Evolutionary conservation across 192 early-diverging fungal genomes (phyloP), one percentile per base, ranked within the genome.

Genomic region (Gaertneriomyces sp.): DNA sequence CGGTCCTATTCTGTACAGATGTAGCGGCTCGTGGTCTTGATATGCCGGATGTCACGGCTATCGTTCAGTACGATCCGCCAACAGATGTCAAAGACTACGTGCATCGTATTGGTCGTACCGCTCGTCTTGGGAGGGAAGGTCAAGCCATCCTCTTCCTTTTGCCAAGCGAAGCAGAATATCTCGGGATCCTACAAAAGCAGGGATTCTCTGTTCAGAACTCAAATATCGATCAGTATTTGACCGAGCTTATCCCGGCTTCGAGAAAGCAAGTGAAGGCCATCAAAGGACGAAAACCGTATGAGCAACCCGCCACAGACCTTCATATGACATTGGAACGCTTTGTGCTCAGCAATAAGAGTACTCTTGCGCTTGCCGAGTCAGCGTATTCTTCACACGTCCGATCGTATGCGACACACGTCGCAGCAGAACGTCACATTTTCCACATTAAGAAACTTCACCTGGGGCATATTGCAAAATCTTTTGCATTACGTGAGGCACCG

Each of bases 21-120:
- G 94, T 99, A 4, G 93, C 95, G 1, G 95, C 97, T 3, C 90
- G 97, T 74, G 97, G 97, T 41, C 81, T 99, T 47, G 97, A 99
- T 86, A 74, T 99, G 51, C 93, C 95, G 20, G 89, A 97, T 72
- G 91, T 98, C 19, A 82, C 85, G 25, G 83, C 82, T 50, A 93
- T 99, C 70, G 80, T 99, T 46, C 97, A 99, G 75, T 97, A 93
- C 64, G 97, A 99, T 72, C 90, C 94, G 44, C 97, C 97, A 8
- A 79, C 88, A n/a, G 94, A 95, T 72, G 78, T 93, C 9, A 86
- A 88, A 40, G 94, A 96, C 53, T 99, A 99, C 74, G 90, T 98
- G 42, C 97, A 99, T 80, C 89, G 97, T 61, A 89, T 94, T 14
- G 97, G 97, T 39, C 88, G 97, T 42, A 99, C 97, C 16, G 97